A percentile compares a stretch with the other conserved stretches of the same genome.
Conservation (phyloP, 176 grass and related monocot species). For the Saccharum spontaneum region DNA sequence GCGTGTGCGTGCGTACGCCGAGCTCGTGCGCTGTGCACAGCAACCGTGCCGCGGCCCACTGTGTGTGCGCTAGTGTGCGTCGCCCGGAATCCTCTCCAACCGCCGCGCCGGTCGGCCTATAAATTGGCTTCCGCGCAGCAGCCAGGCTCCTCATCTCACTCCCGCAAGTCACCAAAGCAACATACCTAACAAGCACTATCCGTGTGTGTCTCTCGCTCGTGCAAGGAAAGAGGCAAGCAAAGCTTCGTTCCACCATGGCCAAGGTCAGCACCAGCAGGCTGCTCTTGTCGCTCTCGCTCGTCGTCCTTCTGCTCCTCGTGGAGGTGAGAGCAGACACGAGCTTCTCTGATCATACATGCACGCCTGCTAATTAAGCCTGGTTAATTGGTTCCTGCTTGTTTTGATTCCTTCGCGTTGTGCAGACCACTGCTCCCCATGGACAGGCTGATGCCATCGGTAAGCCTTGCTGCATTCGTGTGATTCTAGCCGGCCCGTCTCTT, state of each 20-base stretch:
- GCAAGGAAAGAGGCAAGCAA: not conserved
- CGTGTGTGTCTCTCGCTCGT: not conserved
- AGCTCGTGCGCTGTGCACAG: not conserved
- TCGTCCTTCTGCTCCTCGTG: not conserved
- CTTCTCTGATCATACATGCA: no score
- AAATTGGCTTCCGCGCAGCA: not conserved
- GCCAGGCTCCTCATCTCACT: not conserved
- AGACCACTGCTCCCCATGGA: conserved; percentile 37
- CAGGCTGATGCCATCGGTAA: not conserved
- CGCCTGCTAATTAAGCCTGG: no score
- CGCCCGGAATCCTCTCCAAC: not conserved
- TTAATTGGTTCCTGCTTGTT: no score
- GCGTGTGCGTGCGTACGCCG: not conserved
- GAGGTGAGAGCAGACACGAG: not conserved
- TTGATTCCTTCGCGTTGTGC: no score
- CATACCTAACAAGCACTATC: not conserved
- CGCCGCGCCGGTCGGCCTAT: not conserved
- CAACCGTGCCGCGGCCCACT: not conserved
- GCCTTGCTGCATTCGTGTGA: not conserved
- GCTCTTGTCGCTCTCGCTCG: not conserved
- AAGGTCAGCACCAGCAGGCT: not conserved
- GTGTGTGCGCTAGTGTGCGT: no score
- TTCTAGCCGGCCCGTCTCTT: not conserved
- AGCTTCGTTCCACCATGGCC: not conserved
- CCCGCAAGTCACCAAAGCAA: not conserved